A percentile compares a stretch with the other conserved stretches of the same genome.
These are phyloP conservation scores for Senna siamea DNA, from an alignment of 306 rosid genomes.

Conservation along the genomic window DNA sequence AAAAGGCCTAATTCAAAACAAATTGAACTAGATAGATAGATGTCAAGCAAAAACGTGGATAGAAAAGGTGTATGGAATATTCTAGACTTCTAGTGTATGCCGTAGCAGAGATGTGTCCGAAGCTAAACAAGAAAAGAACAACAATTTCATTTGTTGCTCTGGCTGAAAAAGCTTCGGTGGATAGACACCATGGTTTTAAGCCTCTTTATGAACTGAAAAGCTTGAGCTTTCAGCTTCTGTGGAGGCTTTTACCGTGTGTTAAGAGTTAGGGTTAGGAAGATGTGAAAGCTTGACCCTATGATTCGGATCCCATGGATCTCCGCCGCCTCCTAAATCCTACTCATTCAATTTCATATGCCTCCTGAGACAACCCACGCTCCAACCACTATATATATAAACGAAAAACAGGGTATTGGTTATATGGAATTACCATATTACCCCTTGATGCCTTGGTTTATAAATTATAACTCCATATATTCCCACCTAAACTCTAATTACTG, in stretches of 20 bases:
- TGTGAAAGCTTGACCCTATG: too few species aligned
- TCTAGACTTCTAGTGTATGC: too few species aligned
- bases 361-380: not conserved
- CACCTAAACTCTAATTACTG: too few species aligned
- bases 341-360: too few species aligned
- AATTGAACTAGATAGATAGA: too few species aligned
- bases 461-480: too few species aligned
- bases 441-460: too few species aligned
- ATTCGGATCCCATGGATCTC: not conserved
- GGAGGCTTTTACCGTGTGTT: not conserved
- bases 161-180: not conserved
- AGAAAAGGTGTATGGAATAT: too few species aligned
- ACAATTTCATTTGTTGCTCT: not conserved
- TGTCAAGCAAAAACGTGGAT: too few species aligned
- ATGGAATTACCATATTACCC: not conserved
- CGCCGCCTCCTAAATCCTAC: not conserved
- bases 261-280: too few species aligned
- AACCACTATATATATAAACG: not conserved
- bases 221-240: not conserved
- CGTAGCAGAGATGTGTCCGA: not conserved
- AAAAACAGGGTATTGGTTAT: not conserved
- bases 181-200: not conserved
- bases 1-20: too few species aligned
- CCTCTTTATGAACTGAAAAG: not conserved
- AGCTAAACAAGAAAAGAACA: not conserved